Base-by-base conservation (phyloP, 441 rosid species). In the Euphorbia schlechtendalii region DNA sequence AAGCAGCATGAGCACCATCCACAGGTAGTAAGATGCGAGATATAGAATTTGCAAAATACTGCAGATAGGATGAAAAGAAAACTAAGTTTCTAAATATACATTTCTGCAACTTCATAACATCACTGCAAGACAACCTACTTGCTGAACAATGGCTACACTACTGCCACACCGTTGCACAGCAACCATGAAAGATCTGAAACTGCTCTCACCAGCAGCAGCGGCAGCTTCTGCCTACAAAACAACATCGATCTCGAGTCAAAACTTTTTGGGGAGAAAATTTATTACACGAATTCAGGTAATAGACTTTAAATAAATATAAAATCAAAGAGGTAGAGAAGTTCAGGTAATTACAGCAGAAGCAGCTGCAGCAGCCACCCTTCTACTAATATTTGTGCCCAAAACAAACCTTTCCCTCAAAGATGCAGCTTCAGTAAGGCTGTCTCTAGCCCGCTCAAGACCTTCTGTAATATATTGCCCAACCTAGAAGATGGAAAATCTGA, bases 361-460 rank as follows among this genome's bases (percentile, higher is more conserved):
- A 85, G 99, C 99, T 41, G 99, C 98, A 69, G 99, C 98, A 72
- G 98, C 96, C 72, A 89, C 99, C 81, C 99, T 86, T 76, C 96
- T 83, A 80, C 96, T 86, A 64, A 94, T 59, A 61, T 55, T 84
- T 74, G 96, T 82, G 70, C 97, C 96, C 84, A 87, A 79, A 81
- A 91, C 90, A 88, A 85, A 91, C 77, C 81, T 88, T 83, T 94
- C 99, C 86, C 98, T 86, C 82, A 86, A 75, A 61, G 92, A 82
- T 66, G 98, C 96, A 75, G 98, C 97, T 82, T 95, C 98, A 53
- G 90, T 80, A 72, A 95, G 80, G 85, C 96, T 69, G 65, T 86
- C 97, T 73, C 98, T 84, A 66, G 98, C 92, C 80, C 97, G 84
- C 76, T 89, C 99, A 76, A 95, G 98, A 74, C 99, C 97, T 56